These are phyloP conservation scores for Spathaspora arborariae DNA, from an alignment of 805 yeast genomes.

Conservation along the genomic window DNA sequence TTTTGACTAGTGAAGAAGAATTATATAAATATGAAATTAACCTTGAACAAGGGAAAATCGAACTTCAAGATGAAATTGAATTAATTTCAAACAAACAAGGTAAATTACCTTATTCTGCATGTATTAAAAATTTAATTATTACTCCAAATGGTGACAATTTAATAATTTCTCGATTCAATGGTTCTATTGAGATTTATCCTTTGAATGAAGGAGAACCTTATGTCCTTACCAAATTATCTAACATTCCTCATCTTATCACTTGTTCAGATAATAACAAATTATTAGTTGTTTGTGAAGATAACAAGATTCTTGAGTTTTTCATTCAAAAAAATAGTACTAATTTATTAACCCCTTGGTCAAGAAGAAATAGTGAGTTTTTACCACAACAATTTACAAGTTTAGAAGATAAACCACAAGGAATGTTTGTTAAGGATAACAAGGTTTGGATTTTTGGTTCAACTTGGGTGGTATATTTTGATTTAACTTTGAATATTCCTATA, in stretches of 20 bases:
- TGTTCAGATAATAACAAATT: slow-evolving; percentile 52
- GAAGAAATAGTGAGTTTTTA: slow-evolving; percentile 65
- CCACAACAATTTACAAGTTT: slow-evolving; percentile 59
- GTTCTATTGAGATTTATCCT: slow-evolving; percentile 54
- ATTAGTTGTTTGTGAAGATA: slow-evolving; percentile 67
- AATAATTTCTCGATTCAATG: slow-evolving; percentile 61
- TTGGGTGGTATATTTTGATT: slow-evolving; percentile 77
- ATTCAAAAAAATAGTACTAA: slow-evolving; percentile 20
- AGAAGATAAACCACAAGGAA: slow-evolving; percentile 70
- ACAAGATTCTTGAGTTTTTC: slow-evolving; percentile 69
- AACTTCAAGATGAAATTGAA: slow-evolving; percentile 43
- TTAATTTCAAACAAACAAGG: slow-evolving; percentile 21
- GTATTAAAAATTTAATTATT: slow-evolving; percentile 49
- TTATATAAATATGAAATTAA: slow-evolving; percentile 39
- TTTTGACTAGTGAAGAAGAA: slow-evolving; percentile 63
- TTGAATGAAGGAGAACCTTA: slow-evolving; percentile 23
- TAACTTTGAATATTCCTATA: slow-evolving; percentile 53
- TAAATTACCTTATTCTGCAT: slow-evolving; percentile 42
- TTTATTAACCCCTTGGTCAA: slow-evolving; percentile 73
- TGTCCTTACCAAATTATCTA: slow-evolving; percentile 56
- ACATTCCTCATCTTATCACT: slow-evolving; percentile 57
- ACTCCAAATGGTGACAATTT: slow-evolving; percentile 42
- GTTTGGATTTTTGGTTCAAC: slow-evolving; percentile 87
- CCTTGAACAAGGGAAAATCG: slow-evolving; percentile 28
- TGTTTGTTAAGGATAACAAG: slow-evolving; percentile 48